Conservation (phyloP, 306 rosid species). For the Prosopis cineraria region DNA sequence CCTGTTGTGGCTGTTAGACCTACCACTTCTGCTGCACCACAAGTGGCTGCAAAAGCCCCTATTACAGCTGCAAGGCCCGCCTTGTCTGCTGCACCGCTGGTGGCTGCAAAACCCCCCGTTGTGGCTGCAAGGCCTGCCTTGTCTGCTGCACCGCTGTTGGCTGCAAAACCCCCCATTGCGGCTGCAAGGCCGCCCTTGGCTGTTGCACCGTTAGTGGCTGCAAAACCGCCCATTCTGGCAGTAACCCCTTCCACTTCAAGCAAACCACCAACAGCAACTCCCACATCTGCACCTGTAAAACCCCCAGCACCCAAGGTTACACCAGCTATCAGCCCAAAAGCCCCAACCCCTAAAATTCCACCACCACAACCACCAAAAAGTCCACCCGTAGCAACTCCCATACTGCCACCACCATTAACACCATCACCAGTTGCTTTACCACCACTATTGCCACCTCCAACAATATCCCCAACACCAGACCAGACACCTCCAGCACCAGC, state of each 20-base stretch:
- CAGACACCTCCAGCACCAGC: constrained; percentile 56
- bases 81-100: not conserved
- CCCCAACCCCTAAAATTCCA: constrained; percentile 57
- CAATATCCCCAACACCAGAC: not conserved
- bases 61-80: not conserved
- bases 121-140: not conserved
- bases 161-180: constrained; percentile 1
- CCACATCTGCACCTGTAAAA: constrained; percentile 53
- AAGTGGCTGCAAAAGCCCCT: not conserved
- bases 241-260: not conserved
- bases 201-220: not conserved
- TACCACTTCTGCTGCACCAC: not conserved
- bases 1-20: constrained; percentile 32
- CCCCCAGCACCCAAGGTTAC: constrained; percentile 60
- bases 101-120: not conserved
- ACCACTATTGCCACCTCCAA: constrained; percentile 1
- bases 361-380: constrained; percentile 49
- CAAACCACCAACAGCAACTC: constrained; percentile 36
- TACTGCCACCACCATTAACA: constrained; percentile 50
- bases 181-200: not conserved
- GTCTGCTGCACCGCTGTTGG: not conserved
- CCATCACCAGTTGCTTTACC: constrained; percentile 23
- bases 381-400: constrained; percentile 54
- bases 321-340: constrained; percentile 55
- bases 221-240: constrained; percentile 1